These are phyloP conservation scores for Fraxinus nigra DNA, from an alignment of 305 asterid genomes.

Conservation along the genomic window DNA sequence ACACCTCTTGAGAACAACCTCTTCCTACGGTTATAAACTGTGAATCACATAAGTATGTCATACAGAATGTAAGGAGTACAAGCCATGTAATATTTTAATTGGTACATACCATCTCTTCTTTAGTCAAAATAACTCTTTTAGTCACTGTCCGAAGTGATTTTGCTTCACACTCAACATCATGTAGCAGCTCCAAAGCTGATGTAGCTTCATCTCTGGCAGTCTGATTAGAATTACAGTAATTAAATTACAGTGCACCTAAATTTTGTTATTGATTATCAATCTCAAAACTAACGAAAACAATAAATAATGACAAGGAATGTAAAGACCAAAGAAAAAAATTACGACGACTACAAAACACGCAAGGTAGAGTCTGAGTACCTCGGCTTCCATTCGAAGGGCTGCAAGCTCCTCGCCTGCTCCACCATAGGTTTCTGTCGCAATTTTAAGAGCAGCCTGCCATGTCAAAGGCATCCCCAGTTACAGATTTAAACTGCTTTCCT, in stretches of 20 bases:
- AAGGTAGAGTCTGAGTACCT: constrained; percentile 45
- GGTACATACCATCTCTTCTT: constrained; percentile 71
- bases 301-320: background rate
- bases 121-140: constrained; percentile 68
- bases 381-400: constrained; percentile 71
- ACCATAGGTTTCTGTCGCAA: constrained; percentile 70
- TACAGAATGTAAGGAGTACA: constrained; percentile 25
- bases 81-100: constrained; percentile 8
- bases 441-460: constrained; percentile 78
- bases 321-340: background rate
- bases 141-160: constrained; percentile 57
- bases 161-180: constrained; percentile 44
- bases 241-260: background rate
- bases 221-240: constrained; percentile 32
- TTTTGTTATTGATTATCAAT: background rate
- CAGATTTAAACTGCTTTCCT: constrained; percentile 5
- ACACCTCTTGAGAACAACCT: constrained; percentile 84
- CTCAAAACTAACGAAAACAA: background rate
- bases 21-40: constrained; percentile 67
- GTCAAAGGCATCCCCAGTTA: constrained; percentile 2
- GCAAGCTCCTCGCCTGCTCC: constrained; percentile 67
- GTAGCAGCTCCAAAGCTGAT: constrained; percentile 58
- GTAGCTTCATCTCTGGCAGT: constrained; percentile 73
- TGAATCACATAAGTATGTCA: constrained; percentile 39
- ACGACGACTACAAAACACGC: background rate